These are phyloP conservation scores for Rubroboletus pulcherrimus DNA, from an alignment of 768 basidiomycete genomes.

Conservation along the genomic window DNA sequence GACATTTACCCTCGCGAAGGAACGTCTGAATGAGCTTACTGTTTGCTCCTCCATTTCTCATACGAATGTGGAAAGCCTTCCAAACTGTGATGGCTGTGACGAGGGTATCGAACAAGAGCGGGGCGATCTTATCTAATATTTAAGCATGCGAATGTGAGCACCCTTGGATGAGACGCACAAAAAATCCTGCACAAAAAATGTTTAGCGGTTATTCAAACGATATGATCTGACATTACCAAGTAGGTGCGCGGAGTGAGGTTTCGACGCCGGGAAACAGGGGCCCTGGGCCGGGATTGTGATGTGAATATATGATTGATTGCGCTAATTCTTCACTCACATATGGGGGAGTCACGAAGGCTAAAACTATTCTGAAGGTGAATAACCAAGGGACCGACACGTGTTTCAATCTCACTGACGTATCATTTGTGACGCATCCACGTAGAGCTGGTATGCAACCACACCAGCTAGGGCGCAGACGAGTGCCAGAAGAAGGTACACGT, in stretches of 20 bases:
- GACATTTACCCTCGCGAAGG: conserved; percentile 63
- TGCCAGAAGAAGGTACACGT: conserved; percentile 58
- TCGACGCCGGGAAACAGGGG: conserved; percentile 78
- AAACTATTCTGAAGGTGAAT: conserved; percentile 38
- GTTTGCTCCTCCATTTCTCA: conserved; percentile 69
- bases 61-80: conserved; percentile 75
- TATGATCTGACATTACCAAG: conserved; percentile 47
- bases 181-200: conserved; percentile 42
- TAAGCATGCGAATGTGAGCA: conserved; percentile 1
- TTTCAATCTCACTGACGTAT: conserved; percentile 43
- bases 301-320: not conserved
- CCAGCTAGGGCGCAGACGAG: conserved; percentile 66
- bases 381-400: not conserved
- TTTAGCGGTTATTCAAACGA: conserved; percentile 2
- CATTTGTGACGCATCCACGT: conserved; percentile 78
- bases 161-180: conserved; percentile 39
- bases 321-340: conserved; percentile 39
- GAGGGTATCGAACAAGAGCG: conserved; percentile 75
- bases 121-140: conserved; percentile 57
- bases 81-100: conserved; percentile 78
- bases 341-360: conserved; percentile 63
- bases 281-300: conserved; percentile 41
- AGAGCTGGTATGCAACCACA: conserved; percentile 77
- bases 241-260: conserved; percentile 79
- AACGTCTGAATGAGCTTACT: conserved; percentile 82